These are phyloP conservation scores for Ogataea philodendri DNA, from an alignment of 805 yeast species.

Conservation along the genomic window DNA sequence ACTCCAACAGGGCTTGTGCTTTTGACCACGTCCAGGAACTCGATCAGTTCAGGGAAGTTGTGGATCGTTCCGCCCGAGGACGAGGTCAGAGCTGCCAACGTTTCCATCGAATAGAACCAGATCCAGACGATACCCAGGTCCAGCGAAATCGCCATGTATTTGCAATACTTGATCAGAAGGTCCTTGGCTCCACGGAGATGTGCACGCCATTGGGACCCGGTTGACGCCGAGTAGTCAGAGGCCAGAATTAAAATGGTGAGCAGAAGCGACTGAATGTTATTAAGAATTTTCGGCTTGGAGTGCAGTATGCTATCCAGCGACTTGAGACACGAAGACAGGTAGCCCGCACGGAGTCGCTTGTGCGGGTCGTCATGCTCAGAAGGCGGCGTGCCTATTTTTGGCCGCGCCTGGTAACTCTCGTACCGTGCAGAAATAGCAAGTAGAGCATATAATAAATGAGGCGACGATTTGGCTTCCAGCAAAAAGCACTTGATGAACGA, in stretches of 20 bases:
- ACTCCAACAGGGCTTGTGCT: constrained; percentile 25
- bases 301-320: constrained; percentile 52
- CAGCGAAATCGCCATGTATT: constrained; percentile 33
- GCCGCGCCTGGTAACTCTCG: constrained; percentile 33
- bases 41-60: constrained; percentile 47
- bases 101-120: constrained; percentile 64
- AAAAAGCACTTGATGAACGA: constrained; percentile 35
- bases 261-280: constrained; percentile 66
- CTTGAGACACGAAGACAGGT: constrained; percentile 62
- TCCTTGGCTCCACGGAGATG: constrained; percentile 70
- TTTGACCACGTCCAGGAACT: constrained; percentile 31
- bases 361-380: constrained; percentile 36
- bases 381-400: constrained; percentile 14
- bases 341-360: constrained; percentile 59
- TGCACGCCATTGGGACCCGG: constrained; percentile 63
- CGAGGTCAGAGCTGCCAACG: constrained; percentile 57
- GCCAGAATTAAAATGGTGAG: constrained; percentile 68
- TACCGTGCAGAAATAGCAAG: constrained; percentile 71
- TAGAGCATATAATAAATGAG: constrained; percentile 66
- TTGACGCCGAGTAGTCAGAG: constrained; percentile 57
- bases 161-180: constrained; percentile 49
- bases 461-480: constrained; percentile 43
- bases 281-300: constrained; percentile 39
- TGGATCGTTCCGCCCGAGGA: constrained; percentile 60
- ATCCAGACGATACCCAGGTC: constrained; percentile 39